Base-by-base conservation (phyloP, 768 basidiomycete genomes). In the Leccinum broughii region DNA sequence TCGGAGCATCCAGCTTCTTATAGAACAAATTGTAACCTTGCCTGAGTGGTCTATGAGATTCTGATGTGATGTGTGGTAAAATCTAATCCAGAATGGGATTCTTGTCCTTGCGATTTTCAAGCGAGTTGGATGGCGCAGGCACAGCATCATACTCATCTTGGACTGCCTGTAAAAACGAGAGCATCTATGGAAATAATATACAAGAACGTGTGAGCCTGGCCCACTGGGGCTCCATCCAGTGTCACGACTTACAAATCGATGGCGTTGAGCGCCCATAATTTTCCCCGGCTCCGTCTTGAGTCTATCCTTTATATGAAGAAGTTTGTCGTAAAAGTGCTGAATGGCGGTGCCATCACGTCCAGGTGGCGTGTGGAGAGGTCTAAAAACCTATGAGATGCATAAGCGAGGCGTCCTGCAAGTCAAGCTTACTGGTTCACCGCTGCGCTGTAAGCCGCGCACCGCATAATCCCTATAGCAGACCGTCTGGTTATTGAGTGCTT, bases 281-380 rank as follows among this genome's bases (percentile, higher is more conserved):
- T 81, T 87, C 4, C 91, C 94, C 3, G 81, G 80, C 9, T 77
- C 81, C 0, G 93, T 96, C 77, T 95, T 95, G 62, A 95, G 83
- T 62, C 84, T 78, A 51, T 84, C 85, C 44, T 77, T 80, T 59
- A 96, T 90, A 58, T 85, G 83, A 28, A 95, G 72, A 35, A 96
- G 80, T 73, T 95, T 96, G 66, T 93, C 91, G 64, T 93, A 76
- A 70, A 95, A 96, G 69, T 96, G 94, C 59, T 85, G 83, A 28
- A 94, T 85, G 5, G 91, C 87, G 0, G 86, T 85, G 28, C 73
- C 76, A 53, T 81, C 74, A 65, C 86, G 80, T 46, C 76, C 81
- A 51, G 76, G 58, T 3, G 85, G 83, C 6, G 76, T 67, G 51
- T 82, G 76, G 41, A 85, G 59, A 22, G 83, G 72, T 22, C 77